phyloP scores from a whole-genome alignment of 257 asterid species.

The Capsicum chinense region DNA sequence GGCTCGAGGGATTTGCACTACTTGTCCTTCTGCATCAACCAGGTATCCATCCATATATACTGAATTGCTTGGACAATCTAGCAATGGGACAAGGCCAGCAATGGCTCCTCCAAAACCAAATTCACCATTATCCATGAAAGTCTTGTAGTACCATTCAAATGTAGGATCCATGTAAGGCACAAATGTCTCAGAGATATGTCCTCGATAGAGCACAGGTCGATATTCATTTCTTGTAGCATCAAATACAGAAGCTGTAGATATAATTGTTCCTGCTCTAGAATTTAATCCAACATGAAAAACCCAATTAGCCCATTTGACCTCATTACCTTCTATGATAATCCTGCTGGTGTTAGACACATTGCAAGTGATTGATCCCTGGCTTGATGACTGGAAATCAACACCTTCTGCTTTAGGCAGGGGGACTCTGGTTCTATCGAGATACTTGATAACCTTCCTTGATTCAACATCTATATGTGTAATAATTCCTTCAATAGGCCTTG shows the following conservation, averaged over 20 bases:
- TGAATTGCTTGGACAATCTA: constrained; percentile 65
- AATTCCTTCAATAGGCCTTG: constrained; percentile 66
- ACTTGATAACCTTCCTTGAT: constrained; percentile 42
- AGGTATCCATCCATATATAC: constrained; percentile 59
- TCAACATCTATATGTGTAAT: constrained; percentile 51
- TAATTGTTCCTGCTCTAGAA: constrained; percentile 63
- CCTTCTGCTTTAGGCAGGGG: constrained; percentile 53
- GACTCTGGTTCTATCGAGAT: constrained; percentile 42
- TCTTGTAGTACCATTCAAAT: constrained; percentile 62
- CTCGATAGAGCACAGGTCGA: constrained; percentile 63
- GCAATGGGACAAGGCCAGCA: constrained; percentile 45
- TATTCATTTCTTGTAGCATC: constrained; percentile 38
- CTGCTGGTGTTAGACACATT: constrained; percentile 38
- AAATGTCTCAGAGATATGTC: constrained; percentile 72
- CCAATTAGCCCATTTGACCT: constrained; percentile 70
- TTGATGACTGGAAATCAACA: constrained; percentile 49
- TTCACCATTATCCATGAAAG: constrained; percentile 75
- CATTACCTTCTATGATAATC: constrained; percentile 42
- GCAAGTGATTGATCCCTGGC: constrained; percentile 37
- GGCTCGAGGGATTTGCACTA: constrained; percentile 43
- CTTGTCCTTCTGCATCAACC: constrained; percentile 58
- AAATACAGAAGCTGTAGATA: constrained; percentile 58
- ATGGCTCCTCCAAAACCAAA: constrained; percentile 75
- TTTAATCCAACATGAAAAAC: constrained; percentile 59
- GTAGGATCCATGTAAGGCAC: constrained; percentile 83